Base-by-base conservation (phyloP, 2,329 filamentous ascomycete genomes). In the Fusarium compactum region DNA sequence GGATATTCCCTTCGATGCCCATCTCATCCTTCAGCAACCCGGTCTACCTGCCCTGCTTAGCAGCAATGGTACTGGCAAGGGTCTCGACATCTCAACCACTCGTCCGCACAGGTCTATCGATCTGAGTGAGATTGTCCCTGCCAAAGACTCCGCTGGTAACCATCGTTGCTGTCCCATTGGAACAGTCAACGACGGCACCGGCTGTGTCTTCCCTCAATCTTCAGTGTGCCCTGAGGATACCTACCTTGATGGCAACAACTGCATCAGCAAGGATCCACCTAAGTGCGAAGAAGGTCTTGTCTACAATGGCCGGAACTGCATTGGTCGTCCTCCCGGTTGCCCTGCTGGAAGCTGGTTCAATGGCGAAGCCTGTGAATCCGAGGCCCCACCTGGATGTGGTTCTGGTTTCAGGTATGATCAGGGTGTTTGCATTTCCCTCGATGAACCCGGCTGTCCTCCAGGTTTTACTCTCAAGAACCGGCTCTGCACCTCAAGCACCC, bases 141-240 rank as follows among this genome's bases (percentile, higher is more conserved):
- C 56, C 2, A 27, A 58, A 16, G 63, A 66, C 16, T 40, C 61
- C 6, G 43, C 47, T 18, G 56, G 64, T 4, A 67, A 67, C 10
- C 45, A 40, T 6, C 56, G 62, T 6, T 67, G 64, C 25, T 67
- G 62, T 18, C 64, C 55, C 16, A 45, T 69, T 14, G 66, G 65
- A 29, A 69, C 66, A 12, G 41, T 69, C 25, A 69, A 69, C n/a
- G 65, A 69, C 11, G 50, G 65, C 2, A 68, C 54, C 7, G 65
- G 60, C 22, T 69, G 66, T 22, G 65, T 69, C 9, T 69, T 69
- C n/a, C 66, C 66, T 11, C n/a, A 69, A 18, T 69, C 65, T 6
- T 68, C 59, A 2, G 65, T 69, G 2, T 69, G 60, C 5, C 47
- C 59, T n/a, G 43, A 58, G 18, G 66, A 55, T 1, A 69, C 65